Percentiles rank a stretch among this genome's conserved stretches.
Conservation (phyloP, 192 early-diverging fungal species). For the Spinellus fusiger region DNA sequence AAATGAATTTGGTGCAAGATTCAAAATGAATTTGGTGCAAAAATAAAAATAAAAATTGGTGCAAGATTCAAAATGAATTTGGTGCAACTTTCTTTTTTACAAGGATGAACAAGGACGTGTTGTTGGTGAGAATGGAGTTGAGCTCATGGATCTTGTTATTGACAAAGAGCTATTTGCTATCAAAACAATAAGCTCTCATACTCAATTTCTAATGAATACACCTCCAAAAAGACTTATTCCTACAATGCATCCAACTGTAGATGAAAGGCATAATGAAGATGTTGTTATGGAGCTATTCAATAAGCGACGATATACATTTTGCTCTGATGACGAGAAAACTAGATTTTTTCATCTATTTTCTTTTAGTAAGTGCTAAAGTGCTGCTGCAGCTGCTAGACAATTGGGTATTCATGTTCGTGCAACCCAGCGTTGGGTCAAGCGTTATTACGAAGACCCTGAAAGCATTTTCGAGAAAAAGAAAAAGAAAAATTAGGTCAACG, state of each 20-base stretch:
- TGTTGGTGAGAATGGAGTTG: conserved; percentile 12
- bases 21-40: too few species aligned
- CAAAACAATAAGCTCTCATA: too few species aligned
- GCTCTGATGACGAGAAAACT: conserved; percentile 9
- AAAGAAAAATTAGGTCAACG: conserved; percentile 1
- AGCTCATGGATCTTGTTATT: conserved; percentile 18
- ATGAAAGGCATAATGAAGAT: conserved; percentile 9
- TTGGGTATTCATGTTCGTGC: conserved; percentile 17
- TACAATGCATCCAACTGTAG: not conserved
- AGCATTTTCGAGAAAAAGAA: conserved; percentile 20
- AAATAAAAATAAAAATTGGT: too few species aligned
- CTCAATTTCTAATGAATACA: conserved; percentile 14
- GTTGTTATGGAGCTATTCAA: conserved; percentile 14
- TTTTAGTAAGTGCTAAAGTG: conserved; percentile 8
- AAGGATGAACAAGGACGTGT: conserved; percentile 10
- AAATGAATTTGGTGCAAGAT: too few species aligned
- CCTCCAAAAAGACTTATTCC: conserved; percentile 5
- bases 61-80: too few species aligned
- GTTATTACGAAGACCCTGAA: conserved; percentile 17
- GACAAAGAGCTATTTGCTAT: conserved; percentile 8
- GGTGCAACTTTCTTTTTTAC: too few species aligned
- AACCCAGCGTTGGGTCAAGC: conserved; percentile 15
- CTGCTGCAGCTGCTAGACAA: conserved; percentile 16
- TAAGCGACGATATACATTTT: conserved; percentile 9
- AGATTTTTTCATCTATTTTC: conserved; percentile 8